These are phyloP conservation scores for Trichoderma virens DNA, from an alignment of 495 filamentous ascomycete species.

Conservation along the genomic window DNA sequence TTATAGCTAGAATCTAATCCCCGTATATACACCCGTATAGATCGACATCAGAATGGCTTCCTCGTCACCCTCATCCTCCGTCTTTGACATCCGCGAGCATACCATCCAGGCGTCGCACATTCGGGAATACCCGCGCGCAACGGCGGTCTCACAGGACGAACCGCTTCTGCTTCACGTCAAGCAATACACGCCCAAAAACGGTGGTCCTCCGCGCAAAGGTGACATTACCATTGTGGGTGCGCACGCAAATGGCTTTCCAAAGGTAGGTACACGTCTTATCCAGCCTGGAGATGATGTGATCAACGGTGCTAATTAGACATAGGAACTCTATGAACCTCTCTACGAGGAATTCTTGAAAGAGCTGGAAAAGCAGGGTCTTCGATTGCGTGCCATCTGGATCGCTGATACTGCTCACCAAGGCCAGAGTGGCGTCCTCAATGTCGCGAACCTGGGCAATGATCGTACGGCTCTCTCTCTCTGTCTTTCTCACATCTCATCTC, in stretches of 20 bases:
- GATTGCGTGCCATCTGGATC: constrained; percentile 78
- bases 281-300: background rate
- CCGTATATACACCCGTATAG: too few relatives aligned
- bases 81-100: constrained; percentile 46
- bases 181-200: constrained; percentile 48
- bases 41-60: constrained; percentile 2
- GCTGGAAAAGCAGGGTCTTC: constrained; percentile 44
- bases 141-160: constrained; percentile 54
- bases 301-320: background rate
- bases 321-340: constrained; percentile 82
- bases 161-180: constrained; percentile 64
- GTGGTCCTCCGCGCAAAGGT: constrained; percentile 15
- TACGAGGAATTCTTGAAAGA: constrained; percentile 65
- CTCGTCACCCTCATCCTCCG: constrained; percentile 16
- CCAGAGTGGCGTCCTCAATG: constrained; percentile 67
- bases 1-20: too few relatives aligned
- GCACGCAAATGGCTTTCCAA: constrained; percentile 87
- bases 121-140: constrained; percentile 62
- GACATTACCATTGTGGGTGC: constrained; percentile 79
- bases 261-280: constrained; percentile 37
- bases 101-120: constrained; percentile 58
- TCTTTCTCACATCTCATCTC: background rate
- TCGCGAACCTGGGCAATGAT: constrained; percentile 66
- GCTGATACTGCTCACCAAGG: constrained; percentile 75
- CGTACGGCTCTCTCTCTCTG: too few relatives aligned